Evolutionary conservation across 2,329 filamentous ascomycete species (phyloP), one percentile per base, ranked within the genome.

Genomic region (Aureobasidium pullulans): DNA sequence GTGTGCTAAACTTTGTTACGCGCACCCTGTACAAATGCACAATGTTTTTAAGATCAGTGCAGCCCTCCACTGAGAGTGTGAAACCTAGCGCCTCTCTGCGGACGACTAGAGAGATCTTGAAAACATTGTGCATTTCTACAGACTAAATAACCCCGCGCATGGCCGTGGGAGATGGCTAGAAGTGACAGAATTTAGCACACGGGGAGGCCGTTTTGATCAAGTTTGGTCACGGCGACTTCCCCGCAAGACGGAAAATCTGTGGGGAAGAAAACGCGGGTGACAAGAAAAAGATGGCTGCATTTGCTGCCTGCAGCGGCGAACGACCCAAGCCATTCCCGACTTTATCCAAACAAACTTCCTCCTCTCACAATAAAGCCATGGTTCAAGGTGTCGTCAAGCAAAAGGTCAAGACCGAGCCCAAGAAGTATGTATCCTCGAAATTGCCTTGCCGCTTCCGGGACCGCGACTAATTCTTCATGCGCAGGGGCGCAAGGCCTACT

Each of bases 331-430:
- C 48, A 16, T 15, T 32, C 16, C 29, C n/a, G 50, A 53, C 36
- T 53, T 53, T 53, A 53, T 53, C 50, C 50, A 53, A 43, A 23
- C 37, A 15, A 43, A 28, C 4, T 43, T 34, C 39, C 39, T 34
- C 56, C 37, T 58, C 34, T 48, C 32, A 47, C 42, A 47, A 59
- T n/a, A 28, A 28, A 57, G 60, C 53, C 40, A 63, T 63, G 62
- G 62, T 49, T 23, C 62, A 63, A 63, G 62, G 62, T 15, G 28
- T 39, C 29, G 42, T 60, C 40, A 63, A 63, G 52, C 42, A 57
- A 29, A 50, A 58, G 31, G 56, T 59, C 47, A 61, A 54, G 56
- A 44, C 46, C 13, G 50, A 59, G 36, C 50, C 60, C n/a, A 63
- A 63, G 32, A 60, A 61, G 62, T 63, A 32, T 11, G 62, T 54